Evolutionary conservation across 2,329 filamentous ascomycete genomes (phyloP).

Genomic region (Atkinsonella hypoxylon): DNA sequence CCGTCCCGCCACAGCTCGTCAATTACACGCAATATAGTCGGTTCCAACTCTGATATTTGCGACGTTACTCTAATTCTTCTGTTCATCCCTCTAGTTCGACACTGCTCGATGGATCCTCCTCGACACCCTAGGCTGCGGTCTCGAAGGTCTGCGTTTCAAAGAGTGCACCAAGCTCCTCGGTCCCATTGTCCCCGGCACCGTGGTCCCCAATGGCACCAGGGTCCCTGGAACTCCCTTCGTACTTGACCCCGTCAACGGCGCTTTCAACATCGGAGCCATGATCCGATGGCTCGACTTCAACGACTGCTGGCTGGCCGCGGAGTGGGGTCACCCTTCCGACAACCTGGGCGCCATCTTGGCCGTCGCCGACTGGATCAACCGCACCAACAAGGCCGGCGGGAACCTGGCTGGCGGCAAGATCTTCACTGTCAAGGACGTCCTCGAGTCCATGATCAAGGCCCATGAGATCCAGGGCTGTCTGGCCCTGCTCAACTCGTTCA

Average conservation of each 20-base stretch:
- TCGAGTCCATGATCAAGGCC: constrained; percentile 98
- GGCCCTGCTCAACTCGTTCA: constrained; percentile 95
- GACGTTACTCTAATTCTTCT: neutral
- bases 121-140: constrained; percentile 91
- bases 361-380: constrained; percentile 93
- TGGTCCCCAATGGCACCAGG: constrained; percentile 82
- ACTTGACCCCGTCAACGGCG: constrained; percentile 87
- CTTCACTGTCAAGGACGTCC: constrained; percentile 77
- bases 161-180: constrained; percentile 93
- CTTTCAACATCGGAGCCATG: constrained; percentile 98
- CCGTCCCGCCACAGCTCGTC: too few relatives aligned
- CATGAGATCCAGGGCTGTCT: constrained; percentile 98
- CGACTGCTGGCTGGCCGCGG: constrained; percentile 97
- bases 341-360: constrained; percentile 95
- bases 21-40: too few relatives aligned
- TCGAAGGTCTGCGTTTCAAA: constrained; percentile 90
- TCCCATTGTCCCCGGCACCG: constrained; percentile 78
- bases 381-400: constrained; percentile 63
- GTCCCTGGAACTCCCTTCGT: constrained; percentile 89
- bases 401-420: constrained; percentile 83
- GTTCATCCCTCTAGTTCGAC: constrained; percentile 53
- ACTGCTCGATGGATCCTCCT: constrained; percentile 94
- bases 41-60: neutral
- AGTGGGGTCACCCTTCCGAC: constrained; percentile 98
- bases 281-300: constrained; percentile 99